These are phyloP conservation scores for Moricandia arvensis DNA, from an alignment of 345 rosid genomes.

Conservation along the genomic window DNA sequence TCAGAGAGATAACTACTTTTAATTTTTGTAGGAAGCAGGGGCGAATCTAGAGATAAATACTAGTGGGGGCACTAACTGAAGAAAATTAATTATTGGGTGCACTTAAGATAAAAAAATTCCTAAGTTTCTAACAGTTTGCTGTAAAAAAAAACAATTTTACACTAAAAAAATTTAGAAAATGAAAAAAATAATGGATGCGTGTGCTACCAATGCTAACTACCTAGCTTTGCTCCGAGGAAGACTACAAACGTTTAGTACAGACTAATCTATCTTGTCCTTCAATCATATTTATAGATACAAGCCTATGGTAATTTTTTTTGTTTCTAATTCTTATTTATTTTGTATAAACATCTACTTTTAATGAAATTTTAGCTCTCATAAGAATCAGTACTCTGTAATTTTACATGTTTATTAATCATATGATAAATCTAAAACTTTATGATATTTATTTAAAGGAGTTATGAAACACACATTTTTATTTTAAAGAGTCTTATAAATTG, in stretches of 20 bases:
- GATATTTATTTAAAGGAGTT: neutral
- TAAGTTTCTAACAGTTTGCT: too few species aligned
- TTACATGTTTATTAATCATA: neutral
- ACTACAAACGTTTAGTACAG: neutral
- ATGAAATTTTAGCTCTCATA: neutral
- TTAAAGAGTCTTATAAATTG: neutral
- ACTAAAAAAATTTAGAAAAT: too few species aligned
- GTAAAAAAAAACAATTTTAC: too few species aligned
- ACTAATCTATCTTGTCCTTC: neutral
- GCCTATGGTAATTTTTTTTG: neutral
- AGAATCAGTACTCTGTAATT: too few species aligned
- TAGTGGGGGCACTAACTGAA: too few species aligned
- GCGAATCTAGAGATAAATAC: too few species aligned
- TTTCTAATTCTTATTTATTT: neutral
- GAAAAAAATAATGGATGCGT: too few species aligned
- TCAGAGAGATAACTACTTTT: neutral
- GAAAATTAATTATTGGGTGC: too few species aligned
- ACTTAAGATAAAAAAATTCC: too few species aligned
- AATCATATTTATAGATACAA: neutral
- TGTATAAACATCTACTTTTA: neutral
- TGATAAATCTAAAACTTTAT: neutral
- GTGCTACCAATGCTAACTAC: too few species aligned
- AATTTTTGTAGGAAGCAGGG: neutral
- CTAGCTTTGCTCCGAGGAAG: too few species aligned
- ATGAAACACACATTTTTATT: neutral